Evolutionary conservation across 2,329 filamentous ascomycete species (phyloP).

Genomic region (Gnomoniopsis smithogilvyi): DNA sequence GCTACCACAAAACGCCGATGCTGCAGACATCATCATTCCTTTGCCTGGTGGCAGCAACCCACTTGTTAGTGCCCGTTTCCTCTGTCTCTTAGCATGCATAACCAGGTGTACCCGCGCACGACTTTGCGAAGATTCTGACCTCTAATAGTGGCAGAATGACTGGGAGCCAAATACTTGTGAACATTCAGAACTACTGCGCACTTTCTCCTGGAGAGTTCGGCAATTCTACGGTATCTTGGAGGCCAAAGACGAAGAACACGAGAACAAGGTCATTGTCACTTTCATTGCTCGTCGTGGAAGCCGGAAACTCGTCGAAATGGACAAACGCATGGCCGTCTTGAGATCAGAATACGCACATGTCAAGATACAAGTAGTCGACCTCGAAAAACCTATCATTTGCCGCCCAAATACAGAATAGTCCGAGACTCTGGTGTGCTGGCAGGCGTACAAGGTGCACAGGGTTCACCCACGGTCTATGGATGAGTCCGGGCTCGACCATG

Average conservation of each 20-base stretch:
- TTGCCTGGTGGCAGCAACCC: conserved; percentile 38
- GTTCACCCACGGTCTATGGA: conserved; percentile 39
- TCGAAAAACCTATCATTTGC: conserved; percentile 33
- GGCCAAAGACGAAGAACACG: not conserved
- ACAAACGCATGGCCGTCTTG: conserved; percentile 27
- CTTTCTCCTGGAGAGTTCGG: conserved; percentile 31
- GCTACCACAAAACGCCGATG: conserved; percentile 19
- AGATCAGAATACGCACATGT: not conserved
- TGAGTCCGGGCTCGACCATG: conserved; percentile 30
- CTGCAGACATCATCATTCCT: conserved; percentile 34
- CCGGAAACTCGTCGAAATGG: conserved; percentile 26
- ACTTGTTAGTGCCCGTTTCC: no score
- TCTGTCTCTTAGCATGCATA: no score
- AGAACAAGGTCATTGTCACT: conserved; percentile 1
- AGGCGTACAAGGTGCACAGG: conserved; percentile 42
- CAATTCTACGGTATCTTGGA: conserved; percentile 22
- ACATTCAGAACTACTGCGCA: conserved; percentile 27
- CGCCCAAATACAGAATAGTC: conserved; percentile 32
- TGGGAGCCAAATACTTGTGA: conserved; percentile 31
- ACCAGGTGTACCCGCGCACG: no score
- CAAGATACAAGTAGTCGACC: conserved; percentile 28
- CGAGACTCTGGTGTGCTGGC: conserved; percentile 38
- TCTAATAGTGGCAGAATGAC: conserved; percentile 40
- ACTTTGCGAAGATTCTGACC: no score
- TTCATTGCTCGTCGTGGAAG: conserved; percentile 14